Conservation (phyloP, 2,329 filamentous ascomycete genomes). For the Aplosporella prunicola region DNA sequence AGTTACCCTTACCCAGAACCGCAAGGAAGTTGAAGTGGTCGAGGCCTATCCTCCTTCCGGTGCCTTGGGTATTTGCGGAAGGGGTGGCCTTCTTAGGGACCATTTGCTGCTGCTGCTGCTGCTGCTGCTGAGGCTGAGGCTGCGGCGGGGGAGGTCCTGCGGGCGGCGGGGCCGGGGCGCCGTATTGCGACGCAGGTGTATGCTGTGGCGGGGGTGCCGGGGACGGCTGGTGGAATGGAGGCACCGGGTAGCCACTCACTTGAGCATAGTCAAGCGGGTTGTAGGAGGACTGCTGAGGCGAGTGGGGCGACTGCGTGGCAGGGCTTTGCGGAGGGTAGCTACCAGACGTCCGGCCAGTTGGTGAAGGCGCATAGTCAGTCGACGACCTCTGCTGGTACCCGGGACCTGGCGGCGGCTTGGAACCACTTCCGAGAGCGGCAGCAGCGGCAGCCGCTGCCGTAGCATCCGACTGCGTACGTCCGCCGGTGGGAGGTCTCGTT, state of each 20-base stretch:
- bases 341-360: slow-evolving; percentile 22
- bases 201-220: slow-evolving; percentile 26
- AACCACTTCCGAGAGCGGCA: slow-evolving; percentile 36
- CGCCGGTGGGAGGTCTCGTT: slow-evolving; percentile 36
- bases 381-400: slow-evolving; percentile 35
- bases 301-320: slow-evolving; percentile 30
- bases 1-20: slow-evolving; percentile 97
- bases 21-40: slow-evolving; percentile 99
- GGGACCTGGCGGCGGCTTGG: slow-evolving; percentile 25
- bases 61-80: slow-evolving; percentile 58
- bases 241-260: slow-evolving; percentile 26
- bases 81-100: slow-evolving; percentile 51
- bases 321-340: slow-evolving; percentile 32
- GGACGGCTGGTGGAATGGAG: slow-evolving; percentile 21
- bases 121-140: slow-evolving; percentile 32
- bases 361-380: slow-evolving; percentile 30
- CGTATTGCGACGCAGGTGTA: slow-evolving; percentile 24
- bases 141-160: slow-evolving; percentile 35
- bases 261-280: slow-evolving; percentile 67
- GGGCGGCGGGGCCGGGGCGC: slow-evolving; percentile 27
- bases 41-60: slow-evolving; percentile 77
- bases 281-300: slow-evolving; percentile 52
- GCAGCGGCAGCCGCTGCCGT: slow-evolving; percentile 40
- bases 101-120: slow-evolving; percentile 31
- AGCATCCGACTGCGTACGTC: slow-evolving; percentile 42